Conservation (phyloP, 495 filamentous ascomycete species). For the Paragyromitra xinjiangensis region DNA sequence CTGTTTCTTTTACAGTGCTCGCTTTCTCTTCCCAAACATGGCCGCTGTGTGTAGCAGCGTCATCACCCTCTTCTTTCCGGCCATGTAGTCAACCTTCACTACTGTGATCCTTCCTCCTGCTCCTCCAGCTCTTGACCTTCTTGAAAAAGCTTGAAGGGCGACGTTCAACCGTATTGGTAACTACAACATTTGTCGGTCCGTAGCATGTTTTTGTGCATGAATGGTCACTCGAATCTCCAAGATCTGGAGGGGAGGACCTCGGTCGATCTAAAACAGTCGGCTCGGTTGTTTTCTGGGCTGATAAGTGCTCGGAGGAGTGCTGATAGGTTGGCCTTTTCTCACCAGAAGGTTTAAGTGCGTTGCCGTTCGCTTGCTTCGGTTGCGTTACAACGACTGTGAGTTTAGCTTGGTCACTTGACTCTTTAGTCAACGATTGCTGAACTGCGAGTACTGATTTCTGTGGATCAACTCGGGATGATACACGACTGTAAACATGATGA, state of each 20-base stretch:
- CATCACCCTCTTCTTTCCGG: constrained; percentile 42
- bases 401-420: constrained; percentile 47
- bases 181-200: constrained; percentile 49
- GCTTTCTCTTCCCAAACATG: constrained; percentile 33
- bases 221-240: constrained; percentile 57
- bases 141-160: constrained; percentile 57
- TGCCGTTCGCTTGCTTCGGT: constrained; percentile 48
- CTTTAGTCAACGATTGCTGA: constrained; percentile 34
- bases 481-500: constrained; percentile 45
- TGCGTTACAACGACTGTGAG: constrained; percentile 56
- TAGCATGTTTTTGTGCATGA: constrained; percentile 56
- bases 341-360: constrained; percentile 43
- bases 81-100: constrained; percentile 58
- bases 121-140: constrained; percentile 56
- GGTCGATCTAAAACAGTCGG: constrained; percentile 48
- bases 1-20: constrained; percentile 38
- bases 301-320: constrained; percentile 55
- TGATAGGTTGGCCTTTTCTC: constrained; percentile 58
- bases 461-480: constrained; percentile 43
- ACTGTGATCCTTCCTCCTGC: constrained; percentile 52
- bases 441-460: constrained; percentile 43
- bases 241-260: constrained; percentile 56
- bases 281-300: constrained; percentile 46
- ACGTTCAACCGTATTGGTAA: constrained; percentile 53
- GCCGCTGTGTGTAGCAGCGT: constrained; percentile 17